A percentile compares a stretch with the other conserved stretches of the same genome.
Conservation (phyloP, 768 basidiomycete genomes). For the Clathrus columnatus region DNA sequence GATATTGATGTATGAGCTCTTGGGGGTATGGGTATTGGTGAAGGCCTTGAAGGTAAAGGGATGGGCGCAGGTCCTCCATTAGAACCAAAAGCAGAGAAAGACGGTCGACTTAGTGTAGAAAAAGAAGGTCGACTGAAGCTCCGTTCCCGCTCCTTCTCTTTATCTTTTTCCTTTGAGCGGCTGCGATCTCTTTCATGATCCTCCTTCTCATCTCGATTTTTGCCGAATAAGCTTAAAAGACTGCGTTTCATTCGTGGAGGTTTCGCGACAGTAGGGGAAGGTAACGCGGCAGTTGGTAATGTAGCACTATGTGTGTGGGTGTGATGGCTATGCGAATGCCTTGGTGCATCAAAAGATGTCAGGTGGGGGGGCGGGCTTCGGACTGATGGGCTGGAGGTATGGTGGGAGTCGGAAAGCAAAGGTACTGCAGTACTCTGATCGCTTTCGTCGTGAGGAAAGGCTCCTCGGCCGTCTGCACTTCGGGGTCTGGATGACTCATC, state of each 20-base stretch:
- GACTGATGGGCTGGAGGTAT: neutral
- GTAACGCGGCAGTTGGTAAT: neutral
- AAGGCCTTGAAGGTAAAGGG: neutral
- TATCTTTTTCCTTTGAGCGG: neutral
- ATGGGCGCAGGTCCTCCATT: neutral
- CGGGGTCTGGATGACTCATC: neutral
- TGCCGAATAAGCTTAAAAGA: constrained; percentile 15
- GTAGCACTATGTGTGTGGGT: neutral
- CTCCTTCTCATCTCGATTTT: neutral
- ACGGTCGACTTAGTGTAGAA: neutral
- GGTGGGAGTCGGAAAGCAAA: neutral
- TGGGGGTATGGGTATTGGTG: neutral
- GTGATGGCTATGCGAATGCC: neutral
- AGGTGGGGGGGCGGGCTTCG: neutral
- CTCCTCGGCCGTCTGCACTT: neutral
- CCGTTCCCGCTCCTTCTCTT: neutral
- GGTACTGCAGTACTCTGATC: neutral
- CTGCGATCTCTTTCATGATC: neutral
- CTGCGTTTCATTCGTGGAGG: constrained; percentile 15
- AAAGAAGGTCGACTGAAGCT: constrained; percentile 9
- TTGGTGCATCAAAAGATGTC: neutral
- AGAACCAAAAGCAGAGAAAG: neutral
- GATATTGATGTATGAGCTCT: neutral
- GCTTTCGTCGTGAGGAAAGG: neutral
- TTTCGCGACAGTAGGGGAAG: neutral